Base-by-base conservation (phyloP, 1,284 basidiomycete genomes). In the Ceratobasidium sp. region DNA sequence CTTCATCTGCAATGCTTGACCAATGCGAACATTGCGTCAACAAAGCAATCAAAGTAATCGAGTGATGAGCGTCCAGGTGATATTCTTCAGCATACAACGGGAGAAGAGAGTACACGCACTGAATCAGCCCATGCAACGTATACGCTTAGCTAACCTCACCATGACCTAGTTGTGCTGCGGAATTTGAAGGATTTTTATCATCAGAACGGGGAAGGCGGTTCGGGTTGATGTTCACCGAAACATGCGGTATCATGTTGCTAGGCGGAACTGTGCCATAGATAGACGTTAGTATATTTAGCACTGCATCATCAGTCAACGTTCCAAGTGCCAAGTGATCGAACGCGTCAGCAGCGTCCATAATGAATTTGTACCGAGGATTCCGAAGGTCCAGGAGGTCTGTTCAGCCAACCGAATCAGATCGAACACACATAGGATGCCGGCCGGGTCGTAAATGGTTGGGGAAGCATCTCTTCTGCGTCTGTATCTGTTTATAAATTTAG, bases 141-240 rank as follows among this genome's bases (percentile, higher is more conserved):
- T 17, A 22, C 4, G 3, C 29, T 34, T 31, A 27, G 27, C 29
- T 22, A 31, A 32, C 52, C 27, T 32, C 27, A 35, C 17, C 34
- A 7, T 25, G 35, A 10, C 25, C 50, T 53, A 29, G 27, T 4
- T 35, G 55, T 43, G 42, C 42, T 58, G 56, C 56, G 56, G 56
- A 62, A 62, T 47, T 49, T 50, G 27, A 35, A 17, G 29, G 31
- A 49, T 47, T 62, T n/a, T 62, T 45, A 20, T 50, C 43, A 22
- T 47, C 22, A 31, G 34, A n/a, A 15, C 45, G 45, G 42, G 32
- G 45, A 8, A 47, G 29, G 25, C 34, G 15, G 17, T 7, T 20
- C 6, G 3, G 3, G 29, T 20, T 10, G 45, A 20, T 6, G 10
- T 20, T 35, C 13, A 27, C 12, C 32, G 5, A 55, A 47, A 20